Evolutionary conservation across 345 rosid genomes (phyloP).

Genomic region (Excoecaria agallocha): DNA sequence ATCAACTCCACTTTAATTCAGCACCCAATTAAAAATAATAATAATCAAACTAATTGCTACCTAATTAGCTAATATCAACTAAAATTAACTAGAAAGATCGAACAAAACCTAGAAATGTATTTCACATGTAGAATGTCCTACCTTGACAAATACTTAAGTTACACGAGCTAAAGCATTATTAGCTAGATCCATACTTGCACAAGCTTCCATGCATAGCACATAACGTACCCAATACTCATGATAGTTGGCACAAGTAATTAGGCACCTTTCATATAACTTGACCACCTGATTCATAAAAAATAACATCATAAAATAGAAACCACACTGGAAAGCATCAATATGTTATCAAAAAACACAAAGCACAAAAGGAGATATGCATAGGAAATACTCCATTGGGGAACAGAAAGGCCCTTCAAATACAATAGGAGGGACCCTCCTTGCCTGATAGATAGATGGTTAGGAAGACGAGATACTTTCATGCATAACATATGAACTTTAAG

Average conservation of each 20-base stretch:
- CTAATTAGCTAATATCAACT: neutral
- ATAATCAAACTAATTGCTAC: too few relatives aligned
- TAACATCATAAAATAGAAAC: conserved; percentile 19
- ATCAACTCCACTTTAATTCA: too few relatives aligned
- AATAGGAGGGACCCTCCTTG: conserved; percentile 95
- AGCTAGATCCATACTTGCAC: conserved; percentile 80
- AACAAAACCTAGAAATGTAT: neutral
- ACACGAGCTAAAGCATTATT: conserved; percentile 89
- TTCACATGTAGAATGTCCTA: conserved; percentile 22
- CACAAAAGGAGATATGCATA: conserved; percentile 71
- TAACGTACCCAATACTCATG: conserved; percentile 92
- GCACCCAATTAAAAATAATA: neutral
- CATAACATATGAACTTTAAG: conserved; percentile 87
- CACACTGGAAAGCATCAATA: conserved; percentile 6
- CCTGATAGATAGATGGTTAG: conserved; percentile 90
- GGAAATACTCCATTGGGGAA: conserved; percentile 82
- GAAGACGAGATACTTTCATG: conserved; percentile 95
- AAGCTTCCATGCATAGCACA: conserved; percentile 72
- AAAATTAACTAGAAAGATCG: neutral
- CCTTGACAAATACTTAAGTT: conserved; percentile 96
- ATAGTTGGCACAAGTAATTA: conserved; percentile 94
- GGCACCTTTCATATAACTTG: conserved; percentile 90
- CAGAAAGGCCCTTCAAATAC: conserved; percentile 84
- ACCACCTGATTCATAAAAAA: conserved; percentile 58
- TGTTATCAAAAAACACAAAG: conserved; percentile 39